A percentile compares a stretch with the other conserved stretches of the same genome.
phyloP scores from a whole-genome alignment of 495 filamentous ascomycete species.

The Penicillium herquei region DNA sequence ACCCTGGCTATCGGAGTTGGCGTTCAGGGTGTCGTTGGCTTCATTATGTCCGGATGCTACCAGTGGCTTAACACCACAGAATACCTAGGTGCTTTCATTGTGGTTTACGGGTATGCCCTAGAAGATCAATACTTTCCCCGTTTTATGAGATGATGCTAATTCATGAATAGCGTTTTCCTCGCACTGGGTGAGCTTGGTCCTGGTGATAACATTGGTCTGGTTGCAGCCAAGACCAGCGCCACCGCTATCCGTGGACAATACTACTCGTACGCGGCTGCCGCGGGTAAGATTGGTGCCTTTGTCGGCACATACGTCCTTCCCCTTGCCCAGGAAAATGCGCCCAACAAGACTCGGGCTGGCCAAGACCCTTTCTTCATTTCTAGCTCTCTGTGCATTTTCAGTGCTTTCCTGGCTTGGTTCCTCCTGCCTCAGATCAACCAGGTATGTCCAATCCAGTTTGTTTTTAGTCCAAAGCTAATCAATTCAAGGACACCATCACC shows the following conservation, averaged over 20 bases:
- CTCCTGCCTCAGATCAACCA: constrained; percentile 66
- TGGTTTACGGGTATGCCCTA: constrained; percentile 58
- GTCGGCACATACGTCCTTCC: constrained; percentile 84
- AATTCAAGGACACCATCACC: constrained; percentile 59
- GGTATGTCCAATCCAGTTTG: constrained; percentile 25
- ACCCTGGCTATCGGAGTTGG: constrained; percentile 66
- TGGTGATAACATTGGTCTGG: constrained; percentile 86
- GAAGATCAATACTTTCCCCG: background rate
- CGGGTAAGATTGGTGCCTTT: constrained; percentile 87
- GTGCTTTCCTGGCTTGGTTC: constrained; percentile 56
- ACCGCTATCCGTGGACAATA: constrained; percentile 88
- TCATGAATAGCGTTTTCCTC: constrained; percentile 65
- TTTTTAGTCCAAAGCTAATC: background rate
- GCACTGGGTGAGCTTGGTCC: constrained; percentile 83
- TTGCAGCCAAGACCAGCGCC: constrained; percentile 83
- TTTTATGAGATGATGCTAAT: too few species aligned
- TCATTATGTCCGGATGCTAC: constrained; percentile 83
- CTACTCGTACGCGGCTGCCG: constrained; percentile 83
- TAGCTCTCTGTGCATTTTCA: constrained; percentile 61
- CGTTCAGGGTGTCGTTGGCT: constrained; percentile 74
- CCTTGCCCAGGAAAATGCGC: constrained; percentile 63
- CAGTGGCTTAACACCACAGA: constrained; percentile 54
- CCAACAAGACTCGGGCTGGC: constrained; percentile 56
- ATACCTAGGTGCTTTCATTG: constrained; percentile 73
- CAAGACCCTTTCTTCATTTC: constrained; percentile 82